Base-by-base conservation (phyloP, 2,329 filamentous ascomycete genomes). In the Bipolaris zeicola region DNA sequence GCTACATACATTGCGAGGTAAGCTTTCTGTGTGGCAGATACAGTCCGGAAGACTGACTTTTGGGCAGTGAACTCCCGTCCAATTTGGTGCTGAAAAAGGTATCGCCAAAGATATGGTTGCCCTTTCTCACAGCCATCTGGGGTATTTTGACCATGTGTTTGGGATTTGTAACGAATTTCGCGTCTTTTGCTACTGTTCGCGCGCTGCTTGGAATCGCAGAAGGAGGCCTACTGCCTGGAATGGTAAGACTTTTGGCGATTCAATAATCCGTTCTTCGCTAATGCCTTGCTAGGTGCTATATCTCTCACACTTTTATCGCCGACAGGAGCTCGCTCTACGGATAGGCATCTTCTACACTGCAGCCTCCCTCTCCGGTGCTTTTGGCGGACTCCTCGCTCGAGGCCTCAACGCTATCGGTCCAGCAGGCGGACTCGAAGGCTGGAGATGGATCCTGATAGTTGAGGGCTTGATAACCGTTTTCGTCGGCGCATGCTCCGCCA, bases 271-370 rank as follows among this genome's bases (percentile, higher is more conserved):
- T 36, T 3, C n/a, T 16, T 24, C 18, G 20, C 34, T 63, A 22
- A 65, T 42, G 1, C 10, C n/a, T 8, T 3, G 6, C 20, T 13
- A 67, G 64, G 64, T 67, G 1, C 76, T 90, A 1, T 90, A 90
- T 65, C 79, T 90, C 11, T 87, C 86, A 0, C 79, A 81, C 6
- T 82, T 89, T 60, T 87, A 89, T 64, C 83, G 80, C 16, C 78
- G 86, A 18, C 78, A 81, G 1, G 85, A 89, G 61, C 77, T 89
- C 59, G 85, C 85, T 0, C 71, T 88, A 36, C 79, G 87, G 4
- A 87, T 90, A 47, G 87, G 86, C 28, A 76, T 89, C 5, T 89
- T 90, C 66, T 90, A 89, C 68, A 88, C 86, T 0, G 85, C 86
- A 1, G 86, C 87, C 0, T 87, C 86, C 1, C 73, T 89, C 5